A percentile compares a stretch with the other conserved stretches of the same genome.
phyloP scores from a whole-genome alignment of 352 stramenopile genomes.

The Phytophthora pistaciae region DNA sequence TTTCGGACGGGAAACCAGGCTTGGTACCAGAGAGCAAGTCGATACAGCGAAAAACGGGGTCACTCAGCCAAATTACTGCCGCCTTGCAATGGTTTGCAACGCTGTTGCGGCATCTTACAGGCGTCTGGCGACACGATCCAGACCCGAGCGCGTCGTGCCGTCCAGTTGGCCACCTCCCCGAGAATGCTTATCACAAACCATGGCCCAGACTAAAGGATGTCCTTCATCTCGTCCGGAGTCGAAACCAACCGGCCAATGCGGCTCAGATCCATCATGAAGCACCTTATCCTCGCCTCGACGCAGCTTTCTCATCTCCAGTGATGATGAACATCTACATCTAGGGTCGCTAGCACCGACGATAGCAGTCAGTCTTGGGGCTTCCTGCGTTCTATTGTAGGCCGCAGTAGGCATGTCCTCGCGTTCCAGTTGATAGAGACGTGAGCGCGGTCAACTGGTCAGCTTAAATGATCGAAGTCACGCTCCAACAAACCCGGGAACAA shows the following conservation, averaged over 20 bases:
- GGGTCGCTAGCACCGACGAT: neutral
- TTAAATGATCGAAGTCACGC: conserved; percentile 20
- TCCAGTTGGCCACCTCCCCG: conserved; percentile 13
- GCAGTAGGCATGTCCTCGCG: neutral
- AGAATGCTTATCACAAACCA: conserved; percentile 1
- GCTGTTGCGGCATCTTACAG: neutral
- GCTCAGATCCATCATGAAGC: conserved; percentile 1
- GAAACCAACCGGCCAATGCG: conserved; percentile 17
- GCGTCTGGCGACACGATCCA: neutral
- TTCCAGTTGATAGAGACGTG: neutral
- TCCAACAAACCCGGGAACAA: neutral
- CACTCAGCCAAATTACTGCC: conserved; percentile 2
- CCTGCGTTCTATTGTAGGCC: neutral
- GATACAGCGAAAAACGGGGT: conserved; percentile 11
- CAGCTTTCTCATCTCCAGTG: neutral
- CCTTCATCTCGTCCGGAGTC: neutral
- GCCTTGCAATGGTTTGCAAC: conserved; percentile 15
- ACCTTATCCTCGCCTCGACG: neutral
- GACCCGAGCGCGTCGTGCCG: neutral
- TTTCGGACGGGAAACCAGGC: conserved; percentile 19
- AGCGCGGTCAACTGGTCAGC: neutral
- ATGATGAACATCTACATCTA: neutral
- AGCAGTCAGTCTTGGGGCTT: neutral
- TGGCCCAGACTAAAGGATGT: neutral
- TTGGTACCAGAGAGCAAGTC: conserved; percentile 15